Evolutionary conservation across 805 yeast genomes (phyloP), one percentile per base, ranked within the genome.

Genomic region (Wickerhamiella musiphila): DNA sequence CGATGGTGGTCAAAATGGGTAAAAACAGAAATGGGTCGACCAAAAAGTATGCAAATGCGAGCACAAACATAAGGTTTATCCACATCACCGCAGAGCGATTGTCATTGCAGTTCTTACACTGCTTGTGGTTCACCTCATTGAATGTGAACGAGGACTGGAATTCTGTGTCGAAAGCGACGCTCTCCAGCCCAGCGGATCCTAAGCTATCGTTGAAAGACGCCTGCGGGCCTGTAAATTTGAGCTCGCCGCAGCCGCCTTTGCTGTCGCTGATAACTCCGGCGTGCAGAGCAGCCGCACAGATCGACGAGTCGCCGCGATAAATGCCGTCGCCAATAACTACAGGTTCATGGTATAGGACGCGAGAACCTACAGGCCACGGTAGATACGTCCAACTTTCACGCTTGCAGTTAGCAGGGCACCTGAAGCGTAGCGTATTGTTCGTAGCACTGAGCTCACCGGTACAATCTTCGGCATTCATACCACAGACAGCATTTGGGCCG

Each of bases 361-460:
- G 57, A 32, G 63, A 63, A 0, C 94, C 95, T 1, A 81, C 79
- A 0, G 84, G 73, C 8, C 75, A 57, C 12, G 74, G 68, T 2
- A 83, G 69, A 50, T 73, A 84, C 0, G 81, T 66, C 73, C 78
- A 70, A 23, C 83, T 72, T 20, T 70, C 78, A 21, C 75, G 57
- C 42, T 75, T 82, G 54, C 96, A 84, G 21, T 83, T 57, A 0
- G 94, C 93, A 0, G 94, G 94, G 52, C 96, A 84, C 42, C 82
- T 61, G 46, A 83, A 62, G 4, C 65, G 51, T 18, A 75, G 62
- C 14, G 65, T 66, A 11, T 56, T 47, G 18, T 58, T 52, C 3
- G 48, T 54, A 28, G 63, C 25, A 22, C 13, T 35, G 11, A 13
- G 54, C 18, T 13, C 12, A 0, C 70, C 65, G 1, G 48, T 53